Evolutionary conservation across 108 stramenopile species (phyloP), one percentile per base, ranked within the genome.

Genomic region (Mayamaea pseudoterrestris): DNA sequence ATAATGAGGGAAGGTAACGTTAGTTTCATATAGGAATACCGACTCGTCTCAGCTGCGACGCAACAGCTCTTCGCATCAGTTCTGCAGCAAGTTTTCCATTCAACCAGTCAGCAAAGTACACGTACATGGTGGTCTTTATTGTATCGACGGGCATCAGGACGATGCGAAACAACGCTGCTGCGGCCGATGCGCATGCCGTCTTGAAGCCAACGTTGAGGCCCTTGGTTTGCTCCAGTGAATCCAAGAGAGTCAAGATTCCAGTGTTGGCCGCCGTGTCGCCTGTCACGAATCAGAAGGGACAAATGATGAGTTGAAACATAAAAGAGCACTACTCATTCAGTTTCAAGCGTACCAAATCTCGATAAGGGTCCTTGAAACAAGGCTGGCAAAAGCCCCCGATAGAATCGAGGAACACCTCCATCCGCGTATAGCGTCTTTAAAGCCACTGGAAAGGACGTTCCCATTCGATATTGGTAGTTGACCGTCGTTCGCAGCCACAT

Each of bases 391-490:
- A 96, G 68, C 27, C 97, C 97, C 5, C 90, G 80, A 66, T 98
- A 98, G 60, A 98, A 96, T 32, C 97, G 79, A 27, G 83, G 85
- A 27, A 96, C 70, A 25, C 97, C 98, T 27, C 98, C 98, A 64
- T 99, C 94, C 8, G 81, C 85, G 63, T 99, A 99, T 26, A 99
- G 61, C 21, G 88, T 73, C 43, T 69, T 48, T 25, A 97, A 61
- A 25, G 96, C 95, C 16, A 66, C 72, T 3, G 73, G 73, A 34
- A 93, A 91, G 20, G 93, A 78, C n/a, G 76, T 76, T 17, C 98
- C 98, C 58, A 94, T 93, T 36, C 98, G 90, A 66, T 95, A 99
- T 78, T 99, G 98, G 63, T 97, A 99, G 71, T 97, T 96, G 30
- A 94, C 85, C 57, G 82, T 83, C 11, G 87, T 83, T 49, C 87